Evolutionary conservation across 2,329 filamentous ascomycete genomes (phyloP).

Genomic region (Cladosporium sp.): DNA sequence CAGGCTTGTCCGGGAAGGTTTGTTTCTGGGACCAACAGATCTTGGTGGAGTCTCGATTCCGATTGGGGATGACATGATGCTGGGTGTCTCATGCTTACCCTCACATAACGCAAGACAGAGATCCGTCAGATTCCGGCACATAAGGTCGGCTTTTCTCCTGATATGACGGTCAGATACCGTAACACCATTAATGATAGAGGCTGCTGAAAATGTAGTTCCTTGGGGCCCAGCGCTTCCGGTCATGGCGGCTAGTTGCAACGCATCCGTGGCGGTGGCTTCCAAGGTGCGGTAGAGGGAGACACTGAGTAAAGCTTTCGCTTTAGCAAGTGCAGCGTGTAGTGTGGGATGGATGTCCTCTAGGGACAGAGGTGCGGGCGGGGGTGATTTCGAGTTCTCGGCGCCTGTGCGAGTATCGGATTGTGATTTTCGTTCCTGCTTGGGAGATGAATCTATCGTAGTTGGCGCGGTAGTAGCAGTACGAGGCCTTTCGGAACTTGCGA

Average conservation of each 20-base stretch:
- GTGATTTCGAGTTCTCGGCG: slow-evolving; percentile 4
- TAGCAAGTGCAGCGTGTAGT: slow-evolving; percentile 73
- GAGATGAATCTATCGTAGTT: slow-evolving; percentile 86
- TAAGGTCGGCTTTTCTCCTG: slow-evolving; percentile 82
- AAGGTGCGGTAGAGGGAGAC: slow-evolving; percentile 71
- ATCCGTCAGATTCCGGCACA: slow-evolving; percentile 90
- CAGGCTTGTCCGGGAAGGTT: slow-evolving; percentile 8
- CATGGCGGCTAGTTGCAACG: slow-evolving; percentile 70
- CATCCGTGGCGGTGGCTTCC: slow-evolving; percentile 76
- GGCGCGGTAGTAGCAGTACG: slow-evolving; percentile 85
- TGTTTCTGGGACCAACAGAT: neutral
- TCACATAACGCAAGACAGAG: slow-evolving; percentile 72
- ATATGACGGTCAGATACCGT: slow-evolving; percentile 74
- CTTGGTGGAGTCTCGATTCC: slow-evolving; percentile 14
- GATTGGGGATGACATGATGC: slow-evolving; percentile 20
- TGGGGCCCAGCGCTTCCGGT: slow-evolving; percentile 68
- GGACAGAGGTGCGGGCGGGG: slow-evolving; percentile 14
- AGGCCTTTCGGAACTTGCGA: slow-evolving; percentile 60
- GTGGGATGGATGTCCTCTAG: slow-evolving; percentile 65
- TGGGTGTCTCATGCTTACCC: slow-evolving; percentile 26
- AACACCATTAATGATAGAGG: slow-evolving; percentile 57
- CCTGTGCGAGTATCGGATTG: slow-evolving; percentile 29
- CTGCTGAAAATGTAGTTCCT: slow-evolving; percentile 57
- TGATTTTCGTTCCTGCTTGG: slow-evolving; percentile 62
- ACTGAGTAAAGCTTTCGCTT: slow-evolving; percentile 66